Evolutionary conservation across 345 rosid genomes (phyloP).

Genomic region (Abelmoschus esculentus): DNA sequence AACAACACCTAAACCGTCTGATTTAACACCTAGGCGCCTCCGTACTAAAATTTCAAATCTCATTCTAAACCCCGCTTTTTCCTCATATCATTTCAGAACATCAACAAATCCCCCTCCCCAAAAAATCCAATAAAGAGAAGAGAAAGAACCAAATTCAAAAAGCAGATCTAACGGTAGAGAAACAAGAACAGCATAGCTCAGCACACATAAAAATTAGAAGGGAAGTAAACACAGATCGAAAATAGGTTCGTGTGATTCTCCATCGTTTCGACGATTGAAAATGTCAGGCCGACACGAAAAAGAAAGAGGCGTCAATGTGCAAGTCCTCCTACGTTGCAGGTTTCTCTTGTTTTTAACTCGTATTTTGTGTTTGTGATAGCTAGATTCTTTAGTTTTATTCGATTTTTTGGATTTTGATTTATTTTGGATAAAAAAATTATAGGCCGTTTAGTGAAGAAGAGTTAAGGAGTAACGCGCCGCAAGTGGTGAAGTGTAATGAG

Average conservation of each 20-base stretch:
- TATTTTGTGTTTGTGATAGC: not conserved
- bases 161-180: not conserved
- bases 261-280: slow-evolving; percentile 31
- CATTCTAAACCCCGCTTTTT: not conserved
- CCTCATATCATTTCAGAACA: not conserved
- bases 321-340: slow-evolving; percentile 99
- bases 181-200: not conserved
- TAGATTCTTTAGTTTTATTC: not conserved
- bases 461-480: slow-evolving; percentile 82
- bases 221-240: not conserved
- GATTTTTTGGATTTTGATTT: not conserved
- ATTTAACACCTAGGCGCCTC: not conserved
- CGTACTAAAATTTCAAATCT: not conserved
- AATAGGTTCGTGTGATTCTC: slow-evolving; percentile 43
- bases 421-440: not conserved
- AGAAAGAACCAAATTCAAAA: not conserved
- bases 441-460: slow-evolving; percentile 98
- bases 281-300: slow-evolving; percentile 94
- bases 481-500: slow-evolving; percentile 85
- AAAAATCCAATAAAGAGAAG: no score
- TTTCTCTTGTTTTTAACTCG: slow-evolving; percentile 2
- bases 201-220: no score
- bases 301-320: slow-evolving; percentile 97
- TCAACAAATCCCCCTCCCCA: no score
- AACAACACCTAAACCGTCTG: not conserved